Base-by-base conservation (phyloP, 208 protist species). In the Novymonas esmeraldas region DNA sequence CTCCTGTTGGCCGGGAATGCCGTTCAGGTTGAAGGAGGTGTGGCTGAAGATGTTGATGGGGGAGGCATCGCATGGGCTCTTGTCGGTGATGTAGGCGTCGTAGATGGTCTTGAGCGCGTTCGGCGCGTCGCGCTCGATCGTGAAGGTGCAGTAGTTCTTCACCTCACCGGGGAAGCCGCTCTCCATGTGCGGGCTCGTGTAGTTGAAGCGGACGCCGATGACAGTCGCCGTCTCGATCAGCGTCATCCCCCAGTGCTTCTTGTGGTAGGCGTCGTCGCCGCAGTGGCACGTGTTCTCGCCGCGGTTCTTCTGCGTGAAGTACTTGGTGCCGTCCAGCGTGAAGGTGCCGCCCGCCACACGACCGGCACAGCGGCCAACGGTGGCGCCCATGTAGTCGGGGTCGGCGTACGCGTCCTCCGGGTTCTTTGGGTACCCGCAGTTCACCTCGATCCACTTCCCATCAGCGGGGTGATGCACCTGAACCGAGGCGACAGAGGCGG, bases 11-110 rank as follows among this genome's bases (percentile, higher is more conserved):
- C 63, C 70, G 0, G 68, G 69, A 18, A 85, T 76, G 42, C 82
- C 82, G 76, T 89, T 85, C 36, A 90, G 66, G 59, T 87, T 87
- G 78, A 81, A 90, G 67, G 83, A 85, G 50, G 67, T 69, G 71
- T 87, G 84, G 50, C 83, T 87, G 64, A 75, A 76, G 16, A 85
- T 24, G 65, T 83, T 85, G 33, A 85, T 80, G 22, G 78, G 67
- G 5, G 84, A 81, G 26, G 73, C 69, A 52, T 72, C 44, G 1
- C 66, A 73, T 22, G 73, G 75, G 42, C 62, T 81, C 38, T 65
- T 50, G 45, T 85, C 82, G 38, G 79, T 51, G 38, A 86, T 62
- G 41, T 71, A 46, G 24, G 83, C 73, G 51, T 83, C 46, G 49
- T 81, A 80, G 31, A 62, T 45, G 42, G 73, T 78, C 46, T 74